Conservation (phyloP, 2,329 filamentous ascomycete species). For the Ophiostoma quercus region DNA sequence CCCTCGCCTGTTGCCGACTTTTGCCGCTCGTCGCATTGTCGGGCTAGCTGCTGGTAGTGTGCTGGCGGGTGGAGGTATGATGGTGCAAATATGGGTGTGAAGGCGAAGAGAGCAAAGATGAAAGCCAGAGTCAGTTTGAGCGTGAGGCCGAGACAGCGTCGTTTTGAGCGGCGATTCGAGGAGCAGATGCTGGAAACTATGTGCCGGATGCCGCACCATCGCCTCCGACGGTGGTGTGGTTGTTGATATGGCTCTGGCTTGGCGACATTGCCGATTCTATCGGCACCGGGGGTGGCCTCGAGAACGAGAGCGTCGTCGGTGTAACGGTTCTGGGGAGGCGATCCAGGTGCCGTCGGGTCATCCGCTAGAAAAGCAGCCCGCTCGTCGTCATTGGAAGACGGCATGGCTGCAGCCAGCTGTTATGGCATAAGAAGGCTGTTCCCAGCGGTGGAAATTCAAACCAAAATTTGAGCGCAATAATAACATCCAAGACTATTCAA, state of each 20-base stretch:
- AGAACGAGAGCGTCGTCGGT: not conserved
- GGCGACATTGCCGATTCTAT: not conserved
- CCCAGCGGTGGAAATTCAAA: not conserved
- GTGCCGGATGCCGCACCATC: constrained; percentile 6
- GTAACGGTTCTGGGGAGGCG: not conserved
- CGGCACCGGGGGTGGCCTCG: not conserved
- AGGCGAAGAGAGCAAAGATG: constrained; percentile 3
- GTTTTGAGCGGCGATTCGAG: not conserved
- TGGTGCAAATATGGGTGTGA: constrained; percentile 36
- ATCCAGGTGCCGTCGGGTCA: not conserved
- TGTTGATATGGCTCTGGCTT: not conserved
- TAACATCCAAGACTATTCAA: not conserved
- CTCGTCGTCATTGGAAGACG: not conserved
- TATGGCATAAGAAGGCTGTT: not conserved
- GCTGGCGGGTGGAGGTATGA: constrained; percentile 41
- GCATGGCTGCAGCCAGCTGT: not conserved
- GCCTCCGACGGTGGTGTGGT: constrained; percentile 1
- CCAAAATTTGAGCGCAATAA: not conserved
- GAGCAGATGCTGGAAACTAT: not conserved
- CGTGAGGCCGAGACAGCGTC: not conserved
- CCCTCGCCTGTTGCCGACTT: constrained; percentile 22
- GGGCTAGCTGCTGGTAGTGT: constrained; percentile 37
- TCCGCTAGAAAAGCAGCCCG: not conserved
- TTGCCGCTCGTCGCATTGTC: constrained; percentile 32
- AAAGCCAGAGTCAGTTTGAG: not conserved